A percentile compares a stretch with the other conserved stretches of the same genome.
Conservation (phyloP, 371 early-diverging fungal species). For the Amoeboaphelidium protococcarum region DNA sequence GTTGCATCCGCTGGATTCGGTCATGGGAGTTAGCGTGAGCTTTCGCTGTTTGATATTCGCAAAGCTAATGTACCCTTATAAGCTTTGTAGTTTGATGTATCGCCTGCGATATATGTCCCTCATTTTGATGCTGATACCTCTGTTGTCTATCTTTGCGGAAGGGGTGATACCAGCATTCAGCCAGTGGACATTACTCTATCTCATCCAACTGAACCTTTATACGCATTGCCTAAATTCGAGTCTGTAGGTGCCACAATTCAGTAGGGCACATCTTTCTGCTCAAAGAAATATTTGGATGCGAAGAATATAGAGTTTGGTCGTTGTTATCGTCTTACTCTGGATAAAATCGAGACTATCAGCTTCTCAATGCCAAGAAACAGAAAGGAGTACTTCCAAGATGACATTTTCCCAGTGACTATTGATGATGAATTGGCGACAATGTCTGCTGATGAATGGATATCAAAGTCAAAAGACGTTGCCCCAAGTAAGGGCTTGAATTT, state of each 20-base stretch:
- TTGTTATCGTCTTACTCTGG: slow-evolving; percentile 32
- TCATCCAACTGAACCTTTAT: background rate
- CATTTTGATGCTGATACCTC: slow-evolving; percentile 34
- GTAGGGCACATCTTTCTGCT: slow-evolving; percentile 32
- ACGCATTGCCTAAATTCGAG: background rate
- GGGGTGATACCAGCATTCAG: slow-evolving; percentile 9
- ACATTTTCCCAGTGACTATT: slow-evolving; percentile 35
- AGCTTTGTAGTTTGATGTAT: slow-evolving; percentile 27
- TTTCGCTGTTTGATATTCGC: slow-evolving; percentile 21
- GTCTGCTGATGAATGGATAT: slow-evolving; percentile 24
- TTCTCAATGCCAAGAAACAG: slow-evolving; percentile 44
- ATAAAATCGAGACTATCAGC: slow-evolving; percentile 32
- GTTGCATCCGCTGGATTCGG: background rate
- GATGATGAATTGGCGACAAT: slow-evolving; percentile 23
- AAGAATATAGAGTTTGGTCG: slow-evolving; percentile 26
- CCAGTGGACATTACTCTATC: background rate
- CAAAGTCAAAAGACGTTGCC: background rate
- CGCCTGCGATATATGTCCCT: slow-evolving; percentile 40
- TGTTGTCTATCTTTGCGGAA: slow-evolving; percentile 30
- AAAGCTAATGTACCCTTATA: slow-evolving; percentile 16
- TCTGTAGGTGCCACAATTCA: slow-evolving; percentile 15
- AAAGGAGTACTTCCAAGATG: slow-evolving; percentile 64
- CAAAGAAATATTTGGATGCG: slow-evolving; percentile 33
- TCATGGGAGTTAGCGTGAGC: slow-evolving; percentile 29
- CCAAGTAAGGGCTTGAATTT: slow-evolving; percentile 5